These are phyloP conservation scores for Porogramme epimiltina DNA, from an alignment of 1,284 basidiomycete genomes.

Conservation along the genomic window DNA sequence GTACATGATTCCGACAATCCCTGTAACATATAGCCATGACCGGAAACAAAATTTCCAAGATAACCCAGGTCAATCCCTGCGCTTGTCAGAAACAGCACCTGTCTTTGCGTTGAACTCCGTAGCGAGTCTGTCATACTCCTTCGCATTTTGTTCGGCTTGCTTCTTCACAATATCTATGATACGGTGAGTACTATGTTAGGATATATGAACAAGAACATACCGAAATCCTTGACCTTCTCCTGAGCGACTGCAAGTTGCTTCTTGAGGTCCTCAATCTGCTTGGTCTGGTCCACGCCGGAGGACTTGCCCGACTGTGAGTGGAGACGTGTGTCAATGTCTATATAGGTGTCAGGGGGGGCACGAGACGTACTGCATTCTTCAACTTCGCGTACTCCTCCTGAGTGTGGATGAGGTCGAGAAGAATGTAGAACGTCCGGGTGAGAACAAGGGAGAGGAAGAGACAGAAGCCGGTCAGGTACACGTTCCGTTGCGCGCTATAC, in stretches of 20 bases:
- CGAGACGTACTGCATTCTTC: slow-evolving; percentile 62
- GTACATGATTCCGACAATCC: no score
- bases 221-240: slow-evolving; percentile 67
- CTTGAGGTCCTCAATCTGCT: slow-evolving; percentile 69
- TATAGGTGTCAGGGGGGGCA: background rate
- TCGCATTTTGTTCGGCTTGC: slow-evolving; percentile 76
- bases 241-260: slow-evolving; percentile 49
- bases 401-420: slow-evolving; percentile 87
- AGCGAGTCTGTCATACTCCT: slow-evolving; percentile 81
- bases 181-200: background rate
- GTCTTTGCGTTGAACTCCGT: slow-evolving; percentile 75
- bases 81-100: slow-evolving; percentile 54
- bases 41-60: no score
- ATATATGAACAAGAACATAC: slow-evolving; percentile 42
- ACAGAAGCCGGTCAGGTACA: slow-evolving; percentile 91
- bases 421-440: slow-evolving; percentile 89
- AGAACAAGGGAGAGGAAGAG: slow-evolving; percentile 94
- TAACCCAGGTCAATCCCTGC: slow-evolving; percentile 35
- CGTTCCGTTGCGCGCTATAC: slow-evolving; percentile 75
- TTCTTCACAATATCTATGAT: slow-evolving; percentile 76
- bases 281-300: slow-evolving; percentile 46
- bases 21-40: no score
- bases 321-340: background rate
- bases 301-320: slow-evolving; percentile 23
- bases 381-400: slow-evolving; percentile 88